These are phyloP conservation scores for Suillus occidentalis DNA, from an alignment of 768 basidiomycete genomes.

Conservation along the genomic window DNA sequence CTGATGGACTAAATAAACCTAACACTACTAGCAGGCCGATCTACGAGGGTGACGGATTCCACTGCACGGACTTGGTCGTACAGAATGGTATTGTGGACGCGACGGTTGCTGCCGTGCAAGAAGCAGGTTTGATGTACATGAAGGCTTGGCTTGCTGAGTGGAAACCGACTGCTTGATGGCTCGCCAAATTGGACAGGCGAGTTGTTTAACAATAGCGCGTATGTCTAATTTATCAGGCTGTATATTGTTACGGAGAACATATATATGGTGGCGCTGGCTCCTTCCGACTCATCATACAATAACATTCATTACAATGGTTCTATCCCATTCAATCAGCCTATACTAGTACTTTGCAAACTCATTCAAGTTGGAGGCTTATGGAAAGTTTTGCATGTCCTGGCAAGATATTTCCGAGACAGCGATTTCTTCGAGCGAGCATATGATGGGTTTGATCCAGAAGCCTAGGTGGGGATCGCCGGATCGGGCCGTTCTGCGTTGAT, in stretches of 20 bases:
- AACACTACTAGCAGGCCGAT: slow-evolving; percentile 60
- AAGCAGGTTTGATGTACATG: slow-evolving; percentile 50
- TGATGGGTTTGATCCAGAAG: not conserved
- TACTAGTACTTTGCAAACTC: not conserved
- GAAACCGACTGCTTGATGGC: slow-evolving; percentile 10
- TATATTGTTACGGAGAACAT: too few relatives aligned
- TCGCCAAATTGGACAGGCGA: not conserved
- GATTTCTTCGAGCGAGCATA: not conserved
- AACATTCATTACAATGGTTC: too few relatives aligned
- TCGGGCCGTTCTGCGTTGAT: too few relatives aligned
- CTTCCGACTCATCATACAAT: too few relatives aligned
- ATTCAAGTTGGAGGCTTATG: too few relatives aligned
- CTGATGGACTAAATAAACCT: slow-evolving; percentile 42
- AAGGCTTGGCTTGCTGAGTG: slow-evolving; percentile 57
- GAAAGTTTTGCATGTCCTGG: not conserved
- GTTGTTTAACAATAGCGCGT: too few relatives aligned
- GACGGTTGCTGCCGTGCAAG: slow-evolving; percentile 55
- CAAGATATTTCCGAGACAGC: not conserved
- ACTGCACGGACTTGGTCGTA: slow-evolving; percentile 58
- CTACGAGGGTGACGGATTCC: slow-evolving; percentile 61
- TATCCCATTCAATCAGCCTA: not conserved
- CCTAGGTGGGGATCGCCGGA: too few relatives aligned
- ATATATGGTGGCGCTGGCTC: too few relatives aligned
- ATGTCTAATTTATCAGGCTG: too few relatives aligned
- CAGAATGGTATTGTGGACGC: slow-evolving; percentile 44